phyloP scores from a whole-genome alignment of 176 grass and related monocot genomes.

The Avena sativa region DNA sequence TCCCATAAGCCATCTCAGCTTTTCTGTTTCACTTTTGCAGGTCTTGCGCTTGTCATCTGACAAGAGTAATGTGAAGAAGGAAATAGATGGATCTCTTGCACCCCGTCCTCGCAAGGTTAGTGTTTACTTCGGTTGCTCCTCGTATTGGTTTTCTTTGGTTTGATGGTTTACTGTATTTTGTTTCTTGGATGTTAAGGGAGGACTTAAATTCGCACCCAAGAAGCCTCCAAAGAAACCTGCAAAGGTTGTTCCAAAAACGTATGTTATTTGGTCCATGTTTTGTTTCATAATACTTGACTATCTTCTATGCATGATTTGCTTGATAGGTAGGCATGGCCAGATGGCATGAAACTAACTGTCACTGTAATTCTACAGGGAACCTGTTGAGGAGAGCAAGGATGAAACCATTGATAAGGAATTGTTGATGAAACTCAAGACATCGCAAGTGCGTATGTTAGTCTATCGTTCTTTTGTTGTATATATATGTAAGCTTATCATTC shows the following conservation, averaged over 20 bases:
- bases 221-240: conserved; percentile 46
- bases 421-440: conserved; percentile 55
- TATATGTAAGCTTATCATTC: not conserved
- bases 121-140: not conserved
- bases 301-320: not conserved
- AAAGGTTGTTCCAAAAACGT: conserved; percentile 51
- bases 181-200: conserved; percentile 12
- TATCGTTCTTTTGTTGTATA: not conserved
- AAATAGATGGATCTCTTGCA: conserved; percentile 28
- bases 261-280: not conserved
- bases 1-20: conserved; percentile 8
- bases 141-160: not conserved
- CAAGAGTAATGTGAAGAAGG: conserved; percentile 51
- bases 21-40: conserved; percentile 17
- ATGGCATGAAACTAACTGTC: conserved; percentile 7
- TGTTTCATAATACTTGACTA: not conserved
- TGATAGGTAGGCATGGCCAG: not conserved
- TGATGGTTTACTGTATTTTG: not conserved
- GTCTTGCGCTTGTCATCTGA: not conserved
- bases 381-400: conserved; percentile 54
- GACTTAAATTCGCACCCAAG: conserved; percentile 44
- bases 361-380: conserved; percentile 47
- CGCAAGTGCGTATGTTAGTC: conserved; percentile 30
- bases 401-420: conserved; percentile 52
- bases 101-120: conserved; percentile 51